Evolutionary conservation across 2,329 filamentous ascomycete genomes (phyloP), one percentile per base, ranked within the genome.

Genomic region (Leptographium lundbergii): DNA sequence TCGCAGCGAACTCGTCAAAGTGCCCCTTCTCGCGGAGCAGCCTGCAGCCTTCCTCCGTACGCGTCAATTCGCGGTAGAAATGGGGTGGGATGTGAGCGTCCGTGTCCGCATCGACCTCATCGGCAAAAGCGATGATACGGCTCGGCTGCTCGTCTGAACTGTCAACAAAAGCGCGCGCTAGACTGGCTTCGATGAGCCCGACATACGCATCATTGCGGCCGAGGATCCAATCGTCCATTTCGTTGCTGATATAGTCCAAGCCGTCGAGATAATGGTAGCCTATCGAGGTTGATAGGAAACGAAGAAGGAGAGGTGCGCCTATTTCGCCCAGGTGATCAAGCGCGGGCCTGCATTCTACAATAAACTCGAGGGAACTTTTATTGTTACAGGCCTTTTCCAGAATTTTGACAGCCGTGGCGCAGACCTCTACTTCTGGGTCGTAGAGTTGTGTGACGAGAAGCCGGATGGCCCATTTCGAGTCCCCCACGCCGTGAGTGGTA

Each of bases 191-290:
- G 48, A 99, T 92, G 48, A 97, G 81, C 45, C 85, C 82, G 56
- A 99, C 94, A 65, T 99, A 99, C n/a, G 85, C 87, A 70, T 99
- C 92, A 68, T 99, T 99, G 52, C 94, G 85, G 17, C 94, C 94
- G 34, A 99, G 78, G 69, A 97, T 99, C 94, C 94, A 99, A 73
- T 99, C 95, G 66, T 99, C 94, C 94, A 99, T 99, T 71, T 99
- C 95, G 69, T 95, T 94, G 62, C 91, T 96, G 71, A 99, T 99
- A 69, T 99, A 99, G 74, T 99, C 95, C 51, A 99, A 77, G 0
- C 91, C 94, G 68, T 97, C 91, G 6, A 99, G 79, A 71, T 99
- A 99, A 71, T 97, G 91, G 68, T 99, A 99, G 56, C 94, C 94
- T 60, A 96, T 92, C 2, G 91, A 96, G 0, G 92, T 97, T 0